These are phyloP conservation scores for Ophiostoma novo-ulmi DNA, from an alignment of 2,329 filamentous ascomycete species.

Conservation along the genomic window DNA sequence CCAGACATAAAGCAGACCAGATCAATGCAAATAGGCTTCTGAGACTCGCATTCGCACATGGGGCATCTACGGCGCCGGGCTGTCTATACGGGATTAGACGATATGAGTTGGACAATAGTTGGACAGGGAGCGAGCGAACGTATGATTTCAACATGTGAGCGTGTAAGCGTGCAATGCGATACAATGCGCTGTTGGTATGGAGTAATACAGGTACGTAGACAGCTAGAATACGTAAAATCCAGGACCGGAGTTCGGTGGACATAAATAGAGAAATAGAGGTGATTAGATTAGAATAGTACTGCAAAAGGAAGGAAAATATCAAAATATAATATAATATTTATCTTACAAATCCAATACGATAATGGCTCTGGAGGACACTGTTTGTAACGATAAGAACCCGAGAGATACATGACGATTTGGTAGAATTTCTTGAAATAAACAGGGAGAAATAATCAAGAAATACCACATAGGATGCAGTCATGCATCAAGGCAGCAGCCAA, in stretches of 20 bases:
- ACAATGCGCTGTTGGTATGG: neutral
- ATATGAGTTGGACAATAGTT: neutral
- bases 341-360: neutral
- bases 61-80: slow-evolving; percentile 1
- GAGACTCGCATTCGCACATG: slow-evolving; percentile 13
- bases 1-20: neutral
- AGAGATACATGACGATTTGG: neutral
- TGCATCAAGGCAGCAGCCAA: slow-evolving; percentile 11
- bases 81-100: neutral
- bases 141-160: neutral
- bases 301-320: neutral
- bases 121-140: neutral
- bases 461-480: neutral
- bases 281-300: neutral
- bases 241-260: neutral
- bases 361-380: neutral
- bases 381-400: neutral
- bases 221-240: too few relatives aligned
- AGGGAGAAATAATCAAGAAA: neutral
- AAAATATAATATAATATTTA: neutral
- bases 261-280: neutral
- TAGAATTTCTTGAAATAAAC: neutral
- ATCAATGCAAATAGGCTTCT: slow-evolving; percentile 1
- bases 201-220: neutral
- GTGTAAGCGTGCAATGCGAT: neutral